Evolutionary conservation across 2,329 filamentous ascomycete genomes (phyloP), one percentile per base, ranked within the genome.

Genomic region (Rhinocladiella similis): DNA sequence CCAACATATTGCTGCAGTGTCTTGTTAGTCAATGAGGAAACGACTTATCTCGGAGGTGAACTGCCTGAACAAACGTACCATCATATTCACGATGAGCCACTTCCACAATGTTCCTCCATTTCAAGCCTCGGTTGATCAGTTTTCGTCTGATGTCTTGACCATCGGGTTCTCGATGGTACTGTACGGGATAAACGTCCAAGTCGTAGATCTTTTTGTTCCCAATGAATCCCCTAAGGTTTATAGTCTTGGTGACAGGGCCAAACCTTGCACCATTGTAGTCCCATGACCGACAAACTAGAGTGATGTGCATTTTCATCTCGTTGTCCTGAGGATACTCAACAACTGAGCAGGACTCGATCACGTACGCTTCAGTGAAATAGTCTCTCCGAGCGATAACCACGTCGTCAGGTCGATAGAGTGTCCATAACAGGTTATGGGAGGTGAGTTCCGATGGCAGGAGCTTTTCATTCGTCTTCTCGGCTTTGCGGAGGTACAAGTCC

Each of bases 221-320:
- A 14, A 19, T 14, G 22, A 45, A 45, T 2, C 22, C 10, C 14
- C 14, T n/a, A 3, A 52, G 27, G 5, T 36, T 45, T n/a, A 52
- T 45, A 25, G 36, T 45, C 13, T 25, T 41, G 4, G 14, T 10
- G 19, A 27, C 38, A 14, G 33, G 33, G 22, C 49, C 49, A 33
- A 52, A 52, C 16, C 33, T 20, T n/a, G 18, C 35, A n/a, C 29
- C 49, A 25, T 52, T 52, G 36, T 45, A 52, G 13, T 41, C 35
- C 35, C 33, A 52, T 33, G 29, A 33, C 7, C 29, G 29, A 33
- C 29, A 33, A 3, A 33, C 29, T 3, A 33, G 29, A 12, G 29
- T 33, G 7, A 27, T 22, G 10, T 14, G 33, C 14, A 41, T 25
- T 18, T 27, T 47, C 7, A 47, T 19, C 25, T 22, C 27, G n/a